phyloP scores from a whole-genome alignment of 345 rosid species.

The sweet orange (Citrus sinensis) region DNA sequence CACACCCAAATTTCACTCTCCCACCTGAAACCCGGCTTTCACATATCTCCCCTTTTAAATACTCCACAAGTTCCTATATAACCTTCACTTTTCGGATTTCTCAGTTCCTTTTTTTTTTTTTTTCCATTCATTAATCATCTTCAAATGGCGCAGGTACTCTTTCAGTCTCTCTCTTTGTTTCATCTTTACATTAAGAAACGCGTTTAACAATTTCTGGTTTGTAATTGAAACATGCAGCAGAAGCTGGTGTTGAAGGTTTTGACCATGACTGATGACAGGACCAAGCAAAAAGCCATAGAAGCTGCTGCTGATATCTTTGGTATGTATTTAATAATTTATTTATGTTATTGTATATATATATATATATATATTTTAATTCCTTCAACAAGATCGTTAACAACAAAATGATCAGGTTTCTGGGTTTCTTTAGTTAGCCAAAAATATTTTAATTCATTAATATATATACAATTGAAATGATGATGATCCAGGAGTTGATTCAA shows the following conservation, averaged over 20 bases:
- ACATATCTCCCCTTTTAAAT: neutral
- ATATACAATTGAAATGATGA: neutral
- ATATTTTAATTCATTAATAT: too few species aligned
- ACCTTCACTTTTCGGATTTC: neutral
- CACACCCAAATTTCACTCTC: neutral
- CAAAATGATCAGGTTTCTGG: neutral
- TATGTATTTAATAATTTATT: slow-evolving; percentile 3
- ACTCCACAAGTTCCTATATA: neutral
- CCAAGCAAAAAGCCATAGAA: slow-evolving; percentile 87
- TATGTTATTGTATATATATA: too few species aligned
- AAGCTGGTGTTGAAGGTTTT: slow-evolving; percentile 79
- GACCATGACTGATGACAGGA: slow-evolving; percentile 90
- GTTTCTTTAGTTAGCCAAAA: neutral
- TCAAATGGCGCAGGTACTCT: slow-evolving; percentile 62
- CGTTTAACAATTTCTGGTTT: too few species aligned
- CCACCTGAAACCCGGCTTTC: neutral
- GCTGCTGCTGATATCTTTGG: slow-evolving; percentile 90
- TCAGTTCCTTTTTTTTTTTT: neutral
- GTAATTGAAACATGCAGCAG: slow-evolving; percentile 23
- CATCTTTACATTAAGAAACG: neutral
- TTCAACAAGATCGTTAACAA: neutral
- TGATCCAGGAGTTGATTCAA: slow-evolving; percentile 75
- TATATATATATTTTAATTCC: neutral
- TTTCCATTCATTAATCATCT: neutral
- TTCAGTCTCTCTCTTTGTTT: neutral